These are phyloP conservation scores for Gossypium ekmanianum DNA, from an alignment of 345 rosid species.

Conservation along the genomic window DNA sequence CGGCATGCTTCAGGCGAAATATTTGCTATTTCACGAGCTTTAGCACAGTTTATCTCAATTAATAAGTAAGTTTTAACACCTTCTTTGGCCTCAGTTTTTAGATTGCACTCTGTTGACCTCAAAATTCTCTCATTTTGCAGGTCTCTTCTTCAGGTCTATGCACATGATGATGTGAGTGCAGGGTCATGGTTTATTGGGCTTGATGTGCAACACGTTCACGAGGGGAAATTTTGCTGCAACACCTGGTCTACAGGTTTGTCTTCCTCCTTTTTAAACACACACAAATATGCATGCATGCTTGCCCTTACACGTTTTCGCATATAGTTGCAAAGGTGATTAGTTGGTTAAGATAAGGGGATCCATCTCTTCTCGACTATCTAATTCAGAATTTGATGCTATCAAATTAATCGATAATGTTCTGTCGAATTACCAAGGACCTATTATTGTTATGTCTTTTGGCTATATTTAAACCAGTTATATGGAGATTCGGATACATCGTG, in stretches of 20 bases:
- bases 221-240: constrained; percentile 50
- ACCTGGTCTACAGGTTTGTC: constrained; percentile 37
- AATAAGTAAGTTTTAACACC: constrained; percentile 31
- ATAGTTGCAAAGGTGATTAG: background rate
- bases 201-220: constrained; percentile 37
- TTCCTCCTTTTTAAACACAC: background rate
- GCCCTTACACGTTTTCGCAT: background rate
- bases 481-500: background rate
- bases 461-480: background rate
- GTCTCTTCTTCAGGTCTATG: constrained; percentile 37
- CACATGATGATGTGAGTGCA: constrained; percentile 47
- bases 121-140: constrained; percentile 19
- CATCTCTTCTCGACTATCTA: background rate
- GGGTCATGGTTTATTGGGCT: constrained; percentile 62
- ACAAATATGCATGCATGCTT: background rate
- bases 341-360: background rate
- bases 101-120: background rate
- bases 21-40: constrained; percentile 40
- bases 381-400: background rate
- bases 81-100: background rate
- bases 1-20: constrained; percentile 49
- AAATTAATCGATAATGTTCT: background rate
- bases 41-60: constrained; percentile 46
- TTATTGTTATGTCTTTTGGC: background rate
- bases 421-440: background rate